Base-by-base conservation (phyloP, 441 rosid genomes). In the Omphalea diandra region DNA sequence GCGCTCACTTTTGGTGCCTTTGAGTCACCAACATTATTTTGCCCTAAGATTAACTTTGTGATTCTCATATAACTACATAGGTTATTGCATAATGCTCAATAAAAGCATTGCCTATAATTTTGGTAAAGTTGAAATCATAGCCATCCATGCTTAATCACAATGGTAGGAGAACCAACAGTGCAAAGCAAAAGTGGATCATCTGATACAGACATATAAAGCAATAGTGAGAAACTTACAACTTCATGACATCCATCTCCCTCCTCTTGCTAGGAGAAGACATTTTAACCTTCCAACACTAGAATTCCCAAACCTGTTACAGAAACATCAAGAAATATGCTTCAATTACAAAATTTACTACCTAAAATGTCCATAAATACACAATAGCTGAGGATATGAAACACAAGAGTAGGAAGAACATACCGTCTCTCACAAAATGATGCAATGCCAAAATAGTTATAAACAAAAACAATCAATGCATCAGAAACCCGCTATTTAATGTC, bases 161-260 rank as follows among this genome's bases (percentile, higher is more conserved):
- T 15, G 33, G n/a, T 29, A 69, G 4, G 8, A 46, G 27, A 56
- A 11, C 26, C 54, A 53, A 56, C 8, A 62, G 43, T 15, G 53
- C n/a, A 61, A 20, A 61, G 7, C 7, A 22, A 47, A 47, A 7
- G 61, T 8, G 10, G 33, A 35, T 29, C 15, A 52, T 71, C 24
- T 12, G 27, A 43, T 46, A 6, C 57, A 64, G 27, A 32, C 4
- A 31, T 15, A 43, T 2, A 58, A n/a, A 52, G 53, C 14, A 50
- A 62, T 0, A 20, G 59, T 3, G 15, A 15, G 33, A 55, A 72
- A 53, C 92, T 83, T 80, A 84, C 91, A 89, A 58, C 75, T 89
- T 89, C 91, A 87, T 87, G 63, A 89, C 90, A 83, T 89, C 95
- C 88, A 89, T 89, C 68, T 89, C 95, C 77, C 92, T 87, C 75